A percentile compares a stretch with the other conserved stretches of the same genome.
These are phyloP conservation scores for Ophiostoma fasciatum DNA, from an alignment of 2,329 filamentous ascomycete genomes.

Conservation along the genomic window DNA sequence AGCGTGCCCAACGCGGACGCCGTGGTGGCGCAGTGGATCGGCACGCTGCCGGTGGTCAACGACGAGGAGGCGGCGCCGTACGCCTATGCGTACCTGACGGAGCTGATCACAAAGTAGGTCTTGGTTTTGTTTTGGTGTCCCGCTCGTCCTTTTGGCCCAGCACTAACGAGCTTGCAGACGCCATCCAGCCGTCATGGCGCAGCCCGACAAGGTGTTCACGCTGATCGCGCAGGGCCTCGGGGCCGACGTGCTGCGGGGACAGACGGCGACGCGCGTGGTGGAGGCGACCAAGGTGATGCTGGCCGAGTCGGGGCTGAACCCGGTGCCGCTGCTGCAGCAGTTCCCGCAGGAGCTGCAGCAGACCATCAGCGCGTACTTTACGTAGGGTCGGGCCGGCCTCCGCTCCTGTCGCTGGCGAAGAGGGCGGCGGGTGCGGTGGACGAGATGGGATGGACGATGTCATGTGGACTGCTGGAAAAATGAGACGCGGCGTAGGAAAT, in stretches of 20 bases:
- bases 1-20: slow-evolving; percentile 64
- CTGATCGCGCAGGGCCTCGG: slow-evolving; percentile 81
- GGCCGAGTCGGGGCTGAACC: slow-evolving; percentile 9
- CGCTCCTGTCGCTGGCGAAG: no score
- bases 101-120: slow-evolving; percentile 88
- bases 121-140: neutral
- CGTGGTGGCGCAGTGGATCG: slow-evolving; percentile 72
- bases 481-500: no score
- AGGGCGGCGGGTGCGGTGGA: no score
- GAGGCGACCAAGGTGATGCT: slow-evolving; percentile 65
- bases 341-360: neutral
- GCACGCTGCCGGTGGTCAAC: slow-evolving; percentile 80
- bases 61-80: slow-evolving; percentile 97
- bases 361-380: neutral
- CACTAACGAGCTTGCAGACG: slow-evolving; percentile 40
- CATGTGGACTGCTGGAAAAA: no score
- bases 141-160: neutral
- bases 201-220: slow-evolving; percentile 69
- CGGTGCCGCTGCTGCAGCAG: slow-evolving; percentile 1
- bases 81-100: slow-evolving; percentile 80
- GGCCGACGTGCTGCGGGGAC: slow-evolving; percentile 74
- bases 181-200: slow-evolving; percentile 65
- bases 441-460: no score
- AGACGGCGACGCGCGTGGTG: slow-evolving; percentile 65
- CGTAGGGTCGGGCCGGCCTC: no score